These are phyloP conservation scores for Entomortierella lignicola DNA, from an alignment of 192 early-diverging fungal genomes.

Conservation along the genomic window DNA sequence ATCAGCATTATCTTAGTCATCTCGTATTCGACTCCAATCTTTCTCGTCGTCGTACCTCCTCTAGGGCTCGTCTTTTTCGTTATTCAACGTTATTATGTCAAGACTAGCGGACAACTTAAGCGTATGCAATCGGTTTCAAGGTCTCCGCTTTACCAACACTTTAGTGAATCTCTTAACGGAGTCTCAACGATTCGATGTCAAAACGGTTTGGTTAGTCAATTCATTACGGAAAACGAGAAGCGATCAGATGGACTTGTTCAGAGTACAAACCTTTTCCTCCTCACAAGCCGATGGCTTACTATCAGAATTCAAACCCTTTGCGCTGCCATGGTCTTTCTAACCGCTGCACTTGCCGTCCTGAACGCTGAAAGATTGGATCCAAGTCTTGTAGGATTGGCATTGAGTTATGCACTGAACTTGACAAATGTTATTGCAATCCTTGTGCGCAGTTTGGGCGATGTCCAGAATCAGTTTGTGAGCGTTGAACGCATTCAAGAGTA, in stretches of 20 bases:
- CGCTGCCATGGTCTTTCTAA: constrained; percentile 70
- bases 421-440: constrained; percentile 78
- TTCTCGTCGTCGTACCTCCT: constrained; percentile 9
- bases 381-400: constrained; percentile 81
- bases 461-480: constrained; percentile 85
- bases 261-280: constrained; percentile 54
- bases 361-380: constrained; percentile 66
- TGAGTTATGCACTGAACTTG: constrained; percentile 86
- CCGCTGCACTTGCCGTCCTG: constrained; percentile 69
- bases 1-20: constrained; percentile 7
- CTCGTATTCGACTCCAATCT: constrained; percentile 3
- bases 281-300: constrained; percentile 82
- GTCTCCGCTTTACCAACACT: constrained; percentile 73
- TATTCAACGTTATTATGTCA: constrained; percentile 61
- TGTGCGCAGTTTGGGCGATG: constrained; percentile 71
- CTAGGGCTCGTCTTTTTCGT: constrained; percentile 31
- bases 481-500: constrained; percentile 91
- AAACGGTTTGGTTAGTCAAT: constrained; percentile 62
- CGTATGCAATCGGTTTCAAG: constrained; percentile 75
- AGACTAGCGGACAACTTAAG: constrained; percentile 72
- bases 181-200: constrained; percentile 83
- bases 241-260: constrained; percentile 18
- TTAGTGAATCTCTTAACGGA: constrained; percentile 60
- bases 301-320: constrained; percentile 77
- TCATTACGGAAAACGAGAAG: constrained; percentile 62